Percentiles rank a stretch among this genome's conserved stretches.
These are phyloP conservation scores for Chaetomiaceae sp. DNA, from an alignment of 2,329 filamentous ascomycete species.

Conservation along the genomic window DNA sequence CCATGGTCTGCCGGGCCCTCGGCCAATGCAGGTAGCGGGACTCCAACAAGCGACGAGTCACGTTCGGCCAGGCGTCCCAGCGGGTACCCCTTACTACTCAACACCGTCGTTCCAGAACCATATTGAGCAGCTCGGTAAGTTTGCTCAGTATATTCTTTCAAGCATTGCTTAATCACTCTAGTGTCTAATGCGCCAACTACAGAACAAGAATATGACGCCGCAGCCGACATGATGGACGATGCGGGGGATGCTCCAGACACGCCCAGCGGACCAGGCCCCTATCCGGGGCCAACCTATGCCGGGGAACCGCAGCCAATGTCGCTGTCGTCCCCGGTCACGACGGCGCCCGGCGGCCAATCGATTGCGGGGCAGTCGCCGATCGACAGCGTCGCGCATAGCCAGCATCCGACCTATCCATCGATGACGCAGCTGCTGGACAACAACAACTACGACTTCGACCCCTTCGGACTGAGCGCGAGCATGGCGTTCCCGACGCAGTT, in stretches of 20 bases:
- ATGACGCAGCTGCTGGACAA: conserved; percentile 65
- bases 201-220: conserved; percentile 97
- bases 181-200: conserved; percentile 56
- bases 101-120: conserved; percentile 83
- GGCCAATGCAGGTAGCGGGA: conserved; percentile 31
- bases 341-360: conserved; percentile 33
- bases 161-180: no score
- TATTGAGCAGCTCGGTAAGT: conserved; percentile 92
- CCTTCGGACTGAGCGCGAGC: conserved; percentile 85
- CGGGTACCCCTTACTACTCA: conserved; percentile 61
- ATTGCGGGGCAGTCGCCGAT: conserved; percentile 30
- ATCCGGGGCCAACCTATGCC: conserved; percentile 50
- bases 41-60: conserved; percentile 26
- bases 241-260: conserved; percentile 57
- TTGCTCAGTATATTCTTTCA: no score
- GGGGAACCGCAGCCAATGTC: conserved; percentile 37
- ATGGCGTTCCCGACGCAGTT: conserved; percentile 92
- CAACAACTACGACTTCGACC: conserved; percentile 84
- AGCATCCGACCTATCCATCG: conserved; percentile 62
- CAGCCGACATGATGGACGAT: conserved; percentile 83
- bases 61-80: conserved; percentile 30
- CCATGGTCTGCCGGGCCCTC: conserved; percentile 24
- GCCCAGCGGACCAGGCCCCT: conserved; percentile 58
- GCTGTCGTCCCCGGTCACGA: conserved; percentile 36
- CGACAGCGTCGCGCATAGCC: conserved; percentile 34